Evolutionary conservation across 345 rosid species (phyloP), one percentile per base, ranked within the genome.

Genomic region (Syzygium grande): DNA sequence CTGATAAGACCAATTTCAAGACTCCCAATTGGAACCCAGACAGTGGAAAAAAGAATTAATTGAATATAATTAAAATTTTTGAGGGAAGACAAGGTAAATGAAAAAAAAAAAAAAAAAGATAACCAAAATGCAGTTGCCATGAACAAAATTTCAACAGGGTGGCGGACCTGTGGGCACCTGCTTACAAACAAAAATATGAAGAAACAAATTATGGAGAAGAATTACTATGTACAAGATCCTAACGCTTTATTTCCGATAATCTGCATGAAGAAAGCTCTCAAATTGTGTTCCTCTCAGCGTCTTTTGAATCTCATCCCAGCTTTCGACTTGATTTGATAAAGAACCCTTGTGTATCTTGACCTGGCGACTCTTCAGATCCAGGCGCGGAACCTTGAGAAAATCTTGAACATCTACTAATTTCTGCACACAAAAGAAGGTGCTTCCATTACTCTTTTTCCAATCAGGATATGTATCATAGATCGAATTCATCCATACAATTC

Each of bases 271-370:
- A 87, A 92, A 94, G 87, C 91, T 93, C 78, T 94, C 94, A 25
- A 92, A 98, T 87, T 85, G 88, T 2, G 99, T 93, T 77, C 98
- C 98, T 13, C 93, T 93, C 65, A 98, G 89, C 52, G 96, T 90
- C 78, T 89, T 92, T 86, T 89, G 90, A 88, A 98, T 95, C 65
- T 98, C 96, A 8, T 90, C 94, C 98, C 98, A 97, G 86, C 97
- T 98, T 90, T 93, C 93, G 58, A 97, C 90, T 85, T 95, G 95
- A 55, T 90, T 90, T 12, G 96, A 93, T 88, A 95, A 91, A 2
- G 95, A 86, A 54, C 99, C 99, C 84, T 94, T 95, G 91, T 98
- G 99, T 91, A 98, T 98, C 91, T 95, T 98, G 87, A 98, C 98
- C 90, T 98, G 99, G 22, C 99, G 93, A 86, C 99, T 98, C 89